Evolutionary conservation across 1,139 yeast genomes (phyloP).

Genomic region (Pichiaceae sp.): DNA sequence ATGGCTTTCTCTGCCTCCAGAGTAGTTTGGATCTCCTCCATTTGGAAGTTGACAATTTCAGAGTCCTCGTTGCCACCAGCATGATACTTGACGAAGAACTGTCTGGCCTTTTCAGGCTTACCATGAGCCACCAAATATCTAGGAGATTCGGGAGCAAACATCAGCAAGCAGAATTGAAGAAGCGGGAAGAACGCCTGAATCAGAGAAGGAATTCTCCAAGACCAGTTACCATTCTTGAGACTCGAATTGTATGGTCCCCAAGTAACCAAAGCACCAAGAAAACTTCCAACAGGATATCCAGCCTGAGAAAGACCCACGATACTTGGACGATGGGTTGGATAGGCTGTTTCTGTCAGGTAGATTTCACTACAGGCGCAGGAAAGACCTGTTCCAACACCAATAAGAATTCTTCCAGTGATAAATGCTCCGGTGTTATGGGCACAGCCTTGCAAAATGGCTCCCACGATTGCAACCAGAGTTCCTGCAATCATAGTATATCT

Average conservation of each 20-base stretch:
- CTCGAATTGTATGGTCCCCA: conserved; percentile 29
- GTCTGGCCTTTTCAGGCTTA: conserved; percentile 30
- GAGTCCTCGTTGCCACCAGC: conserved; percentile 28
- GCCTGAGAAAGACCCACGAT: conserved; percentile 33
- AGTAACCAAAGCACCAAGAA: conserved; percentile 42
- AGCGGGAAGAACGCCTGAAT: conserved; percentile 28
- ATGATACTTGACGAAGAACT: conserved; percentile 28
- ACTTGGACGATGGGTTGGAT: conserved; percentile 36
- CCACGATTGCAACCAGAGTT: conserved; percentile 25
- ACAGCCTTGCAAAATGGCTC: conserved; percentile 36
- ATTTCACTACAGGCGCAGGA: conserved; percentile 33
- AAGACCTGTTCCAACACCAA: conserved; percentile 34
- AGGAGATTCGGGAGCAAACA: conserved; percentile 40
- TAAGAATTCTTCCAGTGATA: conserved; percentile 29
- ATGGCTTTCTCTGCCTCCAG: conserved; percentile 24
- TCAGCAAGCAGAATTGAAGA: conserved; percentile 4
- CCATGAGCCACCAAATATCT: conserved; percentile 33
- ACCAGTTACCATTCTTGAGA: conserved; percentile 22
- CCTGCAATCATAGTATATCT: conserved; percentile 26
- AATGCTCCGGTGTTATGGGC: conserved; percentile 30
- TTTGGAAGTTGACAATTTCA: conserved; percentile 24
- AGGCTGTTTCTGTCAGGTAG: conserved; percentile 31
- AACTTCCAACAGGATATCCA: conserved; percentile 38
- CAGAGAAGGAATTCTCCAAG: conserved; percentile 41
- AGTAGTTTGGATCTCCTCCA: conserved; percentile 33